Evolutionary conservation across 129 eudicot genomes (phyloP).

Genomic region (Erigeron canadensis): DNA sequence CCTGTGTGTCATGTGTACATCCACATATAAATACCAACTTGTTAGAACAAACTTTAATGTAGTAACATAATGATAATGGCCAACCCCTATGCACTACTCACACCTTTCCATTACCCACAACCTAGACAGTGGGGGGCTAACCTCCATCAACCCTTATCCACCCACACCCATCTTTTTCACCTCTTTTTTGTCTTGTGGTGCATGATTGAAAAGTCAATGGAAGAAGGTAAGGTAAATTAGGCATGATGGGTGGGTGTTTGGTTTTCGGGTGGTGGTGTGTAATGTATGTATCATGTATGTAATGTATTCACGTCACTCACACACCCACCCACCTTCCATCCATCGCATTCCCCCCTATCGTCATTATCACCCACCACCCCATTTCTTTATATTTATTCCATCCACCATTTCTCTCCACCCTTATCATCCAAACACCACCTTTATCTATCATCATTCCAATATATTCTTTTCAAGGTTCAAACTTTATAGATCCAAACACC

Average conservation of each 20-base stretch:
- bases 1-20: too few relatives aligned
- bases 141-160: constrained; percentile 25
- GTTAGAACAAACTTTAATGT: too few relatives aligned
- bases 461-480: not conserved
- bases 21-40: too few relatives aligned
- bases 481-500: constrained; percentile 3
- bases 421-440: not conserved
- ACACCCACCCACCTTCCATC: constrained; percentile 23
- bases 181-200: constrained; percentile 10
- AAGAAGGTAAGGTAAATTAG: not conserved
- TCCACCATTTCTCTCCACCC: constrained; percentile 1
- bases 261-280: constrained; percentile 34
- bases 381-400: constrained; percentile 22
- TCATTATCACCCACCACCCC: constrained; percentile 23
- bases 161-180: constrained; percentile 6
- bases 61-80: not conserved
- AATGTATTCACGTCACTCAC: constrained; percentile 30
- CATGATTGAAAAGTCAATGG: constrained; percentile 29
- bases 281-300: too few relatives aligned
- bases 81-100: constrained; percentile 1
- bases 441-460: not conserved
- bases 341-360: constrained; percentile 28
- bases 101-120: not conserved
- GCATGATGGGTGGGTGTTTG: constrained; percentile 34
- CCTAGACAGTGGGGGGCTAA: constrained; percentile 18